Base-by-base conservation (phyloP, 805 yeast species). In the Candida succiphila region DNA sequence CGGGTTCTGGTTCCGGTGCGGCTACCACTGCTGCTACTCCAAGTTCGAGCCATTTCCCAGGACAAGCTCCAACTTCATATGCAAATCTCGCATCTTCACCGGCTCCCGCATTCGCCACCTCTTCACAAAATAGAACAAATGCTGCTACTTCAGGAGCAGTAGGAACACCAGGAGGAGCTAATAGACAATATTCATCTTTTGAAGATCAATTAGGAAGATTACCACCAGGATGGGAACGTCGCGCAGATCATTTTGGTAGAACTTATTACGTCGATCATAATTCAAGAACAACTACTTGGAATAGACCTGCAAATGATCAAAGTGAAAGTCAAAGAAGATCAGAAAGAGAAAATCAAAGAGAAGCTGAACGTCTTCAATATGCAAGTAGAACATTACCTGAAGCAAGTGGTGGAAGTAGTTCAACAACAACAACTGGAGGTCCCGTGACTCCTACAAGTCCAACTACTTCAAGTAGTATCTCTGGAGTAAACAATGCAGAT, bases 141-240 rank as follows among this genome's bases (percentile, higher is more conserved):
- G 10, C 26, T 15, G 19, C 35, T 18, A 7, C 34, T 13, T 13
- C 29, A 8, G 12, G 14, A n/a, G 31, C 8, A 20, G 3, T 24
- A 27, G 9, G 19, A 15, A 21, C 32, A n/a, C 4, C 32, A 3
- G 13, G 25, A 7, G 25, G 22, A 16, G 28, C 31, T 6, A 16
- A n/a, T 17, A 73, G 87, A 49, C 94, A 80, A 51, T 80, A 78
- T 48, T 83, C 95, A 5, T 85, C 97, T 2, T 92, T 92, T 56
- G 98, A 92, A 60, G 99, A 92, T 61, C 97, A 89, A 57, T 75
- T 78, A 48, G 99, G 99, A 28, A 71, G 96, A 52, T 68, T 92
- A 45, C 99, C 98, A 3, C 86, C 96, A 6, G 99, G 99, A 4
- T 92, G 98, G 97, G 99, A 92, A 60, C 78, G 98, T 48, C 75